These are phyloP conservation scores for Bolboschoenus planiculmis DNA, from an alignment of 176 grass and related monocot genomes.

Conservation along the genomic window DNA sequence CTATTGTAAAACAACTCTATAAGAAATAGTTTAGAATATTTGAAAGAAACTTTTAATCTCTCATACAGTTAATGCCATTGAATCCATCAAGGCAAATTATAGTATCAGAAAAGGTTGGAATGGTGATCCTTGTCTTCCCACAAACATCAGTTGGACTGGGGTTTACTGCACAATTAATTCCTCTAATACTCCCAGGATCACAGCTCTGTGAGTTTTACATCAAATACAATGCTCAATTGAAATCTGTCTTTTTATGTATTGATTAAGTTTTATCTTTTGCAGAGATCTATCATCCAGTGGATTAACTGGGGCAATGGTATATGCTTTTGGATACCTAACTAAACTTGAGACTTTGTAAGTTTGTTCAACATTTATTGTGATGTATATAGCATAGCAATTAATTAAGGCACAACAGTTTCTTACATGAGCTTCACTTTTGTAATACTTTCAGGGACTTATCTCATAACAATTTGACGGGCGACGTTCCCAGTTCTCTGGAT, in stretches of 20 bases:
- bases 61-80: constrained; percentile 23
- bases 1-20: not conserved
- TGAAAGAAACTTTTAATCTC: not conserved
- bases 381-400: not conserved
- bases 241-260: not conserved
- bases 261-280: not conserved
- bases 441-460: constrained; percentile 41
- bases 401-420: not conserved
- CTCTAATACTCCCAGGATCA: not conserved
- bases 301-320: constrained; percentile 22
- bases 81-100: constrained; percentile 1
- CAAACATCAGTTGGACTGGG: not conserved
- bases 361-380: not conserved
- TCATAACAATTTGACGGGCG: constrained; percentile 36
- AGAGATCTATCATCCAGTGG: constrained; percentile 29
- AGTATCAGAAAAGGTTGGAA: not conserved
- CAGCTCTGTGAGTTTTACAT: not conserved
- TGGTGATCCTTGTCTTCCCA: constrained; percentile 18
- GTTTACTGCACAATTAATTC: not conserved
- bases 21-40: not conserved
- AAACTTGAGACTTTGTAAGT: constrained; percentile 10
- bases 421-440: not conserved
- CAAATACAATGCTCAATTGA: not conserved
- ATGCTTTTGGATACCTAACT: constrained; percentile 2
- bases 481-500: constrained; percentile 39